phyloP scores from a whole-genome alignment of 2,329 filamentous ascomycete genomes.

The Alternaria sp. region DNA sequence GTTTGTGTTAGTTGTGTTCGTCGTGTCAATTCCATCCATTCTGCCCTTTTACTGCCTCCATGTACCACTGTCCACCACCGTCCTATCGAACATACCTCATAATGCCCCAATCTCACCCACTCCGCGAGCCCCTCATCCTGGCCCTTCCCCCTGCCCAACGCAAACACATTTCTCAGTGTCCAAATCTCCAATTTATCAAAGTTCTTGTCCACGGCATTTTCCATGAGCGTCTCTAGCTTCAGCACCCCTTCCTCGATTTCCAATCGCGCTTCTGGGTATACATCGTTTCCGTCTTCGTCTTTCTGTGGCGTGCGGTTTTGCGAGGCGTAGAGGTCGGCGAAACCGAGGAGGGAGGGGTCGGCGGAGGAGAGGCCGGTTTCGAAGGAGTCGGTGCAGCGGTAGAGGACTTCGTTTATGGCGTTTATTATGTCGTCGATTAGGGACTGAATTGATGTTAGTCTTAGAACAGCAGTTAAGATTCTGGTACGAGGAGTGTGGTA shows the following conservation, averaged over 20 bases:
- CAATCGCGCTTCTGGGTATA: slow-evolving; percentile 60
- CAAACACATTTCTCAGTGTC: slow-evolving; percentile 76
- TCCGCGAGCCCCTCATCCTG: slow-evolving; percentile 65
- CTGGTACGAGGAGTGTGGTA: too few species aligned
- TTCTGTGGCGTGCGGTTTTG: slow-evolving; percentile 54
- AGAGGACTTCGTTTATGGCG: slow-evolving; percentile 90
- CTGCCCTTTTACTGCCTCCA: neutral
- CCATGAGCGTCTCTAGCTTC: slow-evolving; percentile 58
- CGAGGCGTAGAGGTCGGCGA: slow-evolving; percentile 61
- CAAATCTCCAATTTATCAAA: slow-evolving; percentile 71
- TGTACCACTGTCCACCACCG: neutral
- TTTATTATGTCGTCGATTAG: slow-evolving; percentile 99
- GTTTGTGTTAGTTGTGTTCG: neutral
- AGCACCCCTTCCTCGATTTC: slow-evolving; percentile 83
- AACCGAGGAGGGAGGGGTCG: slow-evolving; percentile 80
- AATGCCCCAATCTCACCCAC: slow-evolving; percentile 85
- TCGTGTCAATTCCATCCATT: neutral
- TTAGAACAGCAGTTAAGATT: too few species aligned
- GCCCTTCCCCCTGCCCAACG: slow-evolving; percentile 60
- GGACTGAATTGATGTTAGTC: slow-evolving; percentile 60
- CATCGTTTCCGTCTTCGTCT: slow-evolving; percentile 48
- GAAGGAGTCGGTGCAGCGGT: slow-evolving; percentile 85
- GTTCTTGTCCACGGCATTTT: slow-evolving; percentile 58
- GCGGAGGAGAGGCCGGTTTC: slow-evolving; percentile 80
- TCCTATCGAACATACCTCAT: slow-evolving; percentile 65